phyloP scores from a whole-genome alignment of 2,329 filamentous ascomycete species.

The Colletotrichum sp. region DNA sequence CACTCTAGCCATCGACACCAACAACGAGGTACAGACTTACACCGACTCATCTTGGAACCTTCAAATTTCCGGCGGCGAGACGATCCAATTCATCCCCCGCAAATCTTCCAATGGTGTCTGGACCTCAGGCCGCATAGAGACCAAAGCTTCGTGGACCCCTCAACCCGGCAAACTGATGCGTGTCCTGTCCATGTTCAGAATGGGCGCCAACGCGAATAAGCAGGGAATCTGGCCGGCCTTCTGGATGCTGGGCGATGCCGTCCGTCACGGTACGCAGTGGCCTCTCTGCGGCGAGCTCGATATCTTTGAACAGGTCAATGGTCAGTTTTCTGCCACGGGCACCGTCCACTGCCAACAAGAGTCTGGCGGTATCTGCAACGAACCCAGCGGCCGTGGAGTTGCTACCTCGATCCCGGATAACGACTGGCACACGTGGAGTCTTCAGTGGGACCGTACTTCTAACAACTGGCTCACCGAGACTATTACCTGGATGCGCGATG shows the following conservation, averaged over 20 bases:
- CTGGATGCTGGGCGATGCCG: conserved; percentile 59
- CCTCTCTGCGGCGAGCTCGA: conserved; percentile 62
- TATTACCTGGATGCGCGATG: conserved; percentile 58
- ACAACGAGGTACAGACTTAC: conserved; percentile 59
- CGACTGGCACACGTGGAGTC: conserved; percentile 54
- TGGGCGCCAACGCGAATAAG: conserved; percentile 50
- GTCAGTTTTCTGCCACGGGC: conserved; percentile 48
- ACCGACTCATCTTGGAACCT: conserved; percentile 50
- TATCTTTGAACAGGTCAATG: conserved; percentile 62
- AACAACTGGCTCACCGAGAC: conserved; percentile 51
- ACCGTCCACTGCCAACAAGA: conserved; percentile 56
- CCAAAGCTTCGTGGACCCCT: conserved; percentile 52
- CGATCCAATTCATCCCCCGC: conserved; percentile 57
- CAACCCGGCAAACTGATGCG: conserved; percentile 48
- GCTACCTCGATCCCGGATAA: conserved; percentile 40
- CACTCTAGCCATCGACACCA: conserved; percentile 47
- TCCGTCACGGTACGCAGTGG: conserved; percentile 54
- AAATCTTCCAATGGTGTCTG: conserved; percentile 44
- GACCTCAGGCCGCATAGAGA: conserved; percentile 62
- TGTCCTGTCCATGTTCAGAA: conserved; percentile 50
- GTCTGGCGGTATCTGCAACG: conserved; percentile 54
- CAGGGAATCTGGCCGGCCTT: conserved; percentile 65
- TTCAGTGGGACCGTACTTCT: conserved; percentile 54
- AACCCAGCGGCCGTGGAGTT: conserved; percentile 48
- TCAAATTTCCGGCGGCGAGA: conserved; percentile 53